Conservation (phyloP, 257 asterid genomes). For the Schizonepeta tenuifolia region DNA sequence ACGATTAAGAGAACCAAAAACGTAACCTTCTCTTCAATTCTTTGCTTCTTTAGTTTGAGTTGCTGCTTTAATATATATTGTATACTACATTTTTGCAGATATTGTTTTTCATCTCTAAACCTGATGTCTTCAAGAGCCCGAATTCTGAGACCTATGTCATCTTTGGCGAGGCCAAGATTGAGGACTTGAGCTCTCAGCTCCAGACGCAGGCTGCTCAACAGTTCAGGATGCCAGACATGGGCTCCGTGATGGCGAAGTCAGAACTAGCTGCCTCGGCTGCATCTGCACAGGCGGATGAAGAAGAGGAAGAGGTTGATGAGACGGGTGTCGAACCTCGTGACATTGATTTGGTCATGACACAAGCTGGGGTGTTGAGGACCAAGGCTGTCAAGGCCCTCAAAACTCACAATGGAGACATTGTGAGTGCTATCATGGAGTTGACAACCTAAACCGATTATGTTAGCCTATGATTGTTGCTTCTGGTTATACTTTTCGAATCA, state of each 20-base stretch:
- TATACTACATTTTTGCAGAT: constrained; percentile 47
- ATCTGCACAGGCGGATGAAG: constrained; percentile 57
- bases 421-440: constrained; percentile 91
- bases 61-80: background rate
- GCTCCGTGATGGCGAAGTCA: constrained; percentile 62
- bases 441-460: constrained; percentile 46
- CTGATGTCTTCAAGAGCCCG: constrained; percentile 93
- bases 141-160: constrained; percentile 81
- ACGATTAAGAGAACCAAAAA: constrained; percentile 85
- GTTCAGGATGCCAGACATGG: constrained; percentile 82
- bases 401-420: constrained; percentile 78
- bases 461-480: constrained; percentile 6
- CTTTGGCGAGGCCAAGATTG: constrained; percentile 92
- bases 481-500: constrained; percentile 32
- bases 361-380: constrained; percentile 77
- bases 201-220: constrained; percentile 97
- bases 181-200: constrained; percentile 92
- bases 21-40: constrained; percentile 37
- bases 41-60: background rate
- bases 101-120: constrained; percentile 83
- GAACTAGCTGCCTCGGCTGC: constrained; percentile 50
- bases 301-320: constrained; percentile 82
- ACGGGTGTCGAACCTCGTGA: constrained; percentile 73
- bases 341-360: constrained; percentile 89
- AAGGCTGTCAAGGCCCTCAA: constrained; percentile 91